Evolutionary conservation across 495 filamentous ascomycete genomes (phyloP).

Genomic region (Penicillium simplicissimum): DNA sequence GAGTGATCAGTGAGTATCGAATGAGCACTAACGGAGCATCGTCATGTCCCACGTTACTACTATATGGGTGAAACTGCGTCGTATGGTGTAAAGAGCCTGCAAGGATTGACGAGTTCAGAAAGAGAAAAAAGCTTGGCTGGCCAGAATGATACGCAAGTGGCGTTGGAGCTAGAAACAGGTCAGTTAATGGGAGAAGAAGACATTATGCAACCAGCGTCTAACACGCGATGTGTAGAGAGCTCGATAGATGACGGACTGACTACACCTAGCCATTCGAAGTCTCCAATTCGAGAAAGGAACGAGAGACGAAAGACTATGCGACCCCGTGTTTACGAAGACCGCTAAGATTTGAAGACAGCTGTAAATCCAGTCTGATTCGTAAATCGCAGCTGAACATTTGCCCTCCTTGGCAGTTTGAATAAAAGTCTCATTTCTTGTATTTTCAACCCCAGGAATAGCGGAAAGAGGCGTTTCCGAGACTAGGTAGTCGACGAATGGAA

Average conservation of each 20-base stretch:
- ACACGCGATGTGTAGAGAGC: background rate
- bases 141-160: background rate
- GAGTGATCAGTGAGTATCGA: background rate
- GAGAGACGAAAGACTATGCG: background rate
- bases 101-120: background rate
- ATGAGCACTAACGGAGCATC: background rate
- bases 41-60: background rate
- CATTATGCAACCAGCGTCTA: background rate
- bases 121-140: background rate
- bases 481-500: too few relatives aligned
- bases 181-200: background rate
- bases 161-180: background rate
- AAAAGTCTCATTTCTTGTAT: background rate
- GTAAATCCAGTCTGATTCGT: background rate
- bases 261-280: background rate
- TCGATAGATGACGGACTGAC: background rate
- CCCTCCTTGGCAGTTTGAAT: background rate
- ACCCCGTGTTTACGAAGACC: background rate
- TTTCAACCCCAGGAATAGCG: background rate
- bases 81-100: background rate
- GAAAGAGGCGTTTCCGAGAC: too few relatives aligned
- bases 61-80: slow-evolving; percentile 13
- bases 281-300: background rate
- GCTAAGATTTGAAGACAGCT: background rate
- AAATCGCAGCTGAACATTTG: background rate